Evolutionary conservation across 257 asterid genomes (phyloP).

Genomic region (Solanum chilense): DNA sequence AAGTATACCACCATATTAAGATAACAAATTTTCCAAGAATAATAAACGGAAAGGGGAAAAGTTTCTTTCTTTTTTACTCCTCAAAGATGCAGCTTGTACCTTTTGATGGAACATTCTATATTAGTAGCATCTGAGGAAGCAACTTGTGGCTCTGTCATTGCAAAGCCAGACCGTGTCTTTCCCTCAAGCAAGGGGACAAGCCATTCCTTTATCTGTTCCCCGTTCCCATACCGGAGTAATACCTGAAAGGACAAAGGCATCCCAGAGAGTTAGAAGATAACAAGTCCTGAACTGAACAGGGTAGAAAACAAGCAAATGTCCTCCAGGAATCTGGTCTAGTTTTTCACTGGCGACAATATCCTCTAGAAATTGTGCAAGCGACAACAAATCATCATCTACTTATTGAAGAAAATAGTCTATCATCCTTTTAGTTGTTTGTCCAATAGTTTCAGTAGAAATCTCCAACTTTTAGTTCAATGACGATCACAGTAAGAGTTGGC

Average conservation of each 20-base stretch:
- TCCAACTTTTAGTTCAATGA: background rate
- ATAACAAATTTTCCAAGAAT: background rate
- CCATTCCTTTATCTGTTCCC: conserved; percentile 73
- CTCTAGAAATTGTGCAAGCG: background rate
- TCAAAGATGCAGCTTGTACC: conserved; percentile 24
- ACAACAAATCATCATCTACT: background rate
- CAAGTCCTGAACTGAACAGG: background rate
- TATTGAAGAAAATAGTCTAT: background rate
- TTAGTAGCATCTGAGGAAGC: conserved; percentile 98
- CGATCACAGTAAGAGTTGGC: background rate
- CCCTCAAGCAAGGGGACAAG: conserved; percentile 96
- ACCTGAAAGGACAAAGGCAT: conserved; percentile 31
- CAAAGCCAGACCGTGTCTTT: conserved; percentile 82
- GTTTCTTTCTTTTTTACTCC: background rate
- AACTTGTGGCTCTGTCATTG: conserved; percentile 98
- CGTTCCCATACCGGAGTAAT: conserved; percentile 76
- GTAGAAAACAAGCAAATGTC: background rate
- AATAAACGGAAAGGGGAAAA: background rate
- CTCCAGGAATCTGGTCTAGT: background rate
- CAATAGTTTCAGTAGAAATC: background rate
- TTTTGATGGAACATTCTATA: conserved; percentile 83
- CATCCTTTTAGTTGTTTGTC: background rate
- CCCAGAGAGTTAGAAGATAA: background rate
- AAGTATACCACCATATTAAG: background rate
- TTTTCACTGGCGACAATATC: background rate